Evolutionary conservation across 208 protist species (phyloP).

Genomic region (Acanthamoeba castellanii): DNA sequence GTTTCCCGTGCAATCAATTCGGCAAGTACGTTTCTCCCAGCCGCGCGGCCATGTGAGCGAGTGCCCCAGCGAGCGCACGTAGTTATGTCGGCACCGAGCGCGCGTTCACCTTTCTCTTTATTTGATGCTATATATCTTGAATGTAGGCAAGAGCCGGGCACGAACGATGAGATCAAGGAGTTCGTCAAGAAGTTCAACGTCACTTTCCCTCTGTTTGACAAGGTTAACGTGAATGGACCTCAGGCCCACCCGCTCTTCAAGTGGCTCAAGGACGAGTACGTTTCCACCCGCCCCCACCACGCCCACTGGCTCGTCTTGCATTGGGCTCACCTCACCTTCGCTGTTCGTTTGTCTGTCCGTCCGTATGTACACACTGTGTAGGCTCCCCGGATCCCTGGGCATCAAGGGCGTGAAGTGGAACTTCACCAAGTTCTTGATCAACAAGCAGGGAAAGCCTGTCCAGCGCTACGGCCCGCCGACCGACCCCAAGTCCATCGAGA

Average conservation of each 20-base stretch:
- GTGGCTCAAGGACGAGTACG: conserved; percentile 56
- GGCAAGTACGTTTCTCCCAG: background rate
- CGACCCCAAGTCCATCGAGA: conserved; percentile 64
- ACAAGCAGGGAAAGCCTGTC: conserved; percentile 46
- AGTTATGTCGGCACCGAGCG: background rate
- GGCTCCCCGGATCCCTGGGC: conserved; percentile 38
- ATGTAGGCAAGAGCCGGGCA: conserved; percentile 73
- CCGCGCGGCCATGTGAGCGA: background rate
- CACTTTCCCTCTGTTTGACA: conserved; percentile 70
- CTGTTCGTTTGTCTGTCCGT: no score
- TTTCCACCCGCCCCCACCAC: background rate
- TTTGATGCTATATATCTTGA: background rate
- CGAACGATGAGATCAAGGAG: conserved; percentile 69
- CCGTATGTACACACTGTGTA: background rate
- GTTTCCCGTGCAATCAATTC: conserved; percentile 73
- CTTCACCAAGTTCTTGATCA: conserved; percentile 75
- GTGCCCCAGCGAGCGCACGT: background rate
- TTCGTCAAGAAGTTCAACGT: conserved; percentile 62
- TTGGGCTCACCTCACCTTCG: background rate
- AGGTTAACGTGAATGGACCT: conserved; percentile 72
- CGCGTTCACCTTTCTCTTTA: background rate
- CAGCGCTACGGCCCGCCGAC: conserved; percentile 50
- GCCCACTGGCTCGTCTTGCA: no score
- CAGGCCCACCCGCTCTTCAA: conserved; percentile 67
- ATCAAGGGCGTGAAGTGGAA: conserved; percentile 77